Evolutionary conservation across 257 asterid species (phyloP).

Genomic region (Mitragyna speciosa): DNA sequence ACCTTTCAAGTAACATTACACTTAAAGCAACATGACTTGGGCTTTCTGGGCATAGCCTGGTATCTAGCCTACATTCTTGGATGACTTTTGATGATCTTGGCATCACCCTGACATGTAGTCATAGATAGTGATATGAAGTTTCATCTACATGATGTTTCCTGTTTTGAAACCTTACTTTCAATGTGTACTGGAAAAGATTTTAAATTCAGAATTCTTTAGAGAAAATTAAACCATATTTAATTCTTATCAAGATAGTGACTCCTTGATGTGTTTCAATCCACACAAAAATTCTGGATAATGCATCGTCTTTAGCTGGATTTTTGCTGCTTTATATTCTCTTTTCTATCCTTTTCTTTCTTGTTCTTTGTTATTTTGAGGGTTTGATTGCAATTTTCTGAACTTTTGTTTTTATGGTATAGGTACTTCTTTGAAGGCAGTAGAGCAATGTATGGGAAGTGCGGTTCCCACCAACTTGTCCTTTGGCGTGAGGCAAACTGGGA

Average conservation of each 20-base stretch:
- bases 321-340: background rate
- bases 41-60: no score
- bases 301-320: background rate
- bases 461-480: slow-evolving; percentile 53
- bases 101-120: no score
- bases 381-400: background rate
- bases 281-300: background rate
- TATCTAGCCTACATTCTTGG: no score
- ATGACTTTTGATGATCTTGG: no score
- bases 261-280: background rate
- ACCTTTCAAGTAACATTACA: no score
- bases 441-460: slow-evolving; percentile 29
- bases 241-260: background rate
- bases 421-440: slow-evolving; percentile 40
- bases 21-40: no score
- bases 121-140: no score
- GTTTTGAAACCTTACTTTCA: background rate
- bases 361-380: background rate
- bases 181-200: background rate
- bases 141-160: background rate
- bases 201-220: background rate
- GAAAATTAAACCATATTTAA: background rate
- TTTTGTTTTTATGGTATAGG: slow-evolving; percentile 24
- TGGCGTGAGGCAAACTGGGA: slow-evolving; percentile 35
- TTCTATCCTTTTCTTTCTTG: background rate